Evolutionary conservation across 345 rosid genomes (phyloP).

Genomic region (Eucalyptus sp.): DNA sequence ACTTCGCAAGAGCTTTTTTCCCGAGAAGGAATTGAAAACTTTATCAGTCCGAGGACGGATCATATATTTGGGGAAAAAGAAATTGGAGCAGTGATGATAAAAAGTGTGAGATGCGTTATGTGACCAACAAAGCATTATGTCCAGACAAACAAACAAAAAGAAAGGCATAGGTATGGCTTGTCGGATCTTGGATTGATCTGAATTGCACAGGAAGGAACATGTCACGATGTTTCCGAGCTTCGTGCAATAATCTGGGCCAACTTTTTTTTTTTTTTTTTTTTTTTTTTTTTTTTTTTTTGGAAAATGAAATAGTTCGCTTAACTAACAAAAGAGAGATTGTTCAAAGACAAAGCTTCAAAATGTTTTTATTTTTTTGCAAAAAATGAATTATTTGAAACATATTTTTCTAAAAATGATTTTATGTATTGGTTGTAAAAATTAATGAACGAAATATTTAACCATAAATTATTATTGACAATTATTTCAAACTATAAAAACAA

Average conservation of each 20-base stretch:
- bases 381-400: no score
- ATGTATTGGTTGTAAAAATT: no score
- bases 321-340: not conserved
- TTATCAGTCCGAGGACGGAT: not conserved
- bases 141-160: not conserved
- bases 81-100: not conserved
- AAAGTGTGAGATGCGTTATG: not conserved
- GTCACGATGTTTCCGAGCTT: not conserved
- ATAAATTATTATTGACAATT: not conserved
- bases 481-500: no score
- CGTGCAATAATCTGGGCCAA: not conserved
- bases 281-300: no score
- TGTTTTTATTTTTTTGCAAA: not conserved
- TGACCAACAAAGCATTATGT: not conserved
- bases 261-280: not conserved
- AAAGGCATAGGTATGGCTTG: not conserved
- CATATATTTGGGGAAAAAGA: not conserved
- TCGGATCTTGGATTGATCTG: not conserved
- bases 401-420: no score
- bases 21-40: not conserved
- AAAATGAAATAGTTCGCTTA: not conserved
- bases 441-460: not conserved
- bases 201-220: not conserved
- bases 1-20: not conserved
- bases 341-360: not conserved